A percentile compares a stretch with the other conserved stretches of the same genome.
Evolutionary conservation across 78 protist genomes (phyloP).

Genomic region (Planoprotostelium fungivorum): DNA sequence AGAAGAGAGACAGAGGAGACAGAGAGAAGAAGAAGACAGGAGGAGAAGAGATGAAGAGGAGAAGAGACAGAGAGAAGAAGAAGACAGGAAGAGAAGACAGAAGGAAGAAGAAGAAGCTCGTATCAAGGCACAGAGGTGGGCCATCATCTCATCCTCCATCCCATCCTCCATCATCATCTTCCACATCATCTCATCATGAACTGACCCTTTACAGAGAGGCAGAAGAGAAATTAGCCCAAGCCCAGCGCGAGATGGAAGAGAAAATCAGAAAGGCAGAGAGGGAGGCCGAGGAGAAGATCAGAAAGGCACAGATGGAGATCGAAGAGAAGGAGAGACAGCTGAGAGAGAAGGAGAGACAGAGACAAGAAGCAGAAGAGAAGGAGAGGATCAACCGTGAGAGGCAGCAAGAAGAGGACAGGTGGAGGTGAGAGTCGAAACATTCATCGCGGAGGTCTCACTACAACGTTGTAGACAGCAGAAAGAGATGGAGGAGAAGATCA

Average conservation of each 20-base stretch:
- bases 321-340: neutral
- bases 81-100: neutral
- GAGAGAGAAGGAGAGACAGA: neutral
- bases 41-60: neutral
- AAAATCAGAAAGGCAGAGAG: neutral
- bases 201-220: too few relatives aligned
- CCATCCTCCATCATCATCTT: too few relatives aligned
- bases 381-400: neutral
- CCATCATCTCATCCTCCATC: too few relatives aligned
- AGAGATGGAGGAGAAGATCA: neutral
- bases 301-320: neutral
- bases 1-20: neutral
- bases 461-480: neutral
- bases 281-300: neutral
- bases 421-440: neutral
- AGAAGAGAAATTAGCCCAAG: neutral
- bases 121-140: neutral
- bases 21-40: neutral
- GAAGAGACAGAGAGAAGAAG: neutral
- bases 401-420: neutral
- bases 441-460: neutral
- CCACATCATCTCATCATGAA: too few relatives aligned
- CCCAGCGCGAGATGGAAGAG: neutral
- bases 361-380: neutral
- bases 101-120: neutral